phyloP scores from a whole-genome alignment of 352 stramenopile species.

The Pythium graminicola region DNA sequence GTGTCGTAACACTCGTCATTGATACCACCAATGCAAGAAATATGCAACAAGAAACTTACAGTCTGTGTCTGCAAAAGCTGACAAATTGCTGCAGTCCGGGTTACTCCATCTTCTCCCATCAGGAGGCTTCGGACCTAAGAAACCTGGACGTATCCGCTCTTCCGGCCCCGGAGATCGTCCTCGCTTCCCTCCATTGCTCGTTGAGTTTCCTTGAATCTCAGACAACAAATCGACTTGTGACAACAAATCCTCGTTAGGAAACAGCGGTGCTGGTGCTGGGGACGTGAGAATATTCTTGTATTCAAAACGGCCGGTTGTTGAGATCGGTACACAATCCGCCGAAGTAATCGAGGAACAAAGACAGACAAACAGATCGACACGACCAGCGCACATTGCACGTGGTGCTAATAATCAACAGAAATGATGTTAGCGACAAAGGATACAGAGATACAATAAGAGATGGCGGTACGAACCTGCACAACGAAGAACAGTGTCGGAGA shows the following conservation, averaged over 20 bases:
- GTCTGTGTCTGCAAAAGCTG: constrained; percentile 62
- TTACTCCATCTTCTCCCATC: constrained; percentile 17
- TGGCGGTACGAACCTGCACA: constrained; percentile 49
- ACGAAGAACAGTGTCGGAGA: constrained; percentile 67
- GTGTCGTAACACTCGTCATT: background rate
- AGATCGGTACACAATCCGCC: constrained; percentile 34
- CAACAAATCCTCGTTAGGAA: constrained; percentile 1
- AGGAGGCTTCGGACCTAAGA: constrained; percentile 5
- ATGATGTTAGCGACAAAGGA: background rate
- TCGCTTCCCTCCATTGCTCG: constrained; percentile 34
- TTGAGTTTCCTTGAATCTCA: background rate
- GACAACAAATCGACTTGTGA: constrained; percentile 5
- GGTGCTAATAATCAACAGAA: constrained; percentile 32
- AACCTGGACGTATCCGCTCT: constrained; percentile 2
- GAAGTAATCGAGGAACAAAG: constrained; percentile 19
- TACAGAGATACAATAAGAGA: background rate
- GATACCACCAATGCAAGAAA: constrained; percentile 5
- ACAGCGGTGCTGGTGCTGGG: constrained; percentile 17
- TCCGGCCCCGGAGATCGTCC: constrained; percentile 35
- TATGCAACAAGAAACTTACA: constrained; percentile 26
- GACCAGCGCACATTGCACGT: constrained; percentile 28
- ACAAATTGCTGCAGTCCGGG: constrained; percentile 36
- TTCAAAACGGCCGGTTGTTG: constrained; percentile 42
- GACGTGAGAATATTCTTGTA: constrained; percentile 45
- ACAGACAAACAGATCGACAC: constrained; percentile 58